These are phyloP conservation scores for Cladosporium cucumerinum DNA, from an alignment of 2,329 filamentous ascomycete genomes.

Conservation along the genomic window DNA sequence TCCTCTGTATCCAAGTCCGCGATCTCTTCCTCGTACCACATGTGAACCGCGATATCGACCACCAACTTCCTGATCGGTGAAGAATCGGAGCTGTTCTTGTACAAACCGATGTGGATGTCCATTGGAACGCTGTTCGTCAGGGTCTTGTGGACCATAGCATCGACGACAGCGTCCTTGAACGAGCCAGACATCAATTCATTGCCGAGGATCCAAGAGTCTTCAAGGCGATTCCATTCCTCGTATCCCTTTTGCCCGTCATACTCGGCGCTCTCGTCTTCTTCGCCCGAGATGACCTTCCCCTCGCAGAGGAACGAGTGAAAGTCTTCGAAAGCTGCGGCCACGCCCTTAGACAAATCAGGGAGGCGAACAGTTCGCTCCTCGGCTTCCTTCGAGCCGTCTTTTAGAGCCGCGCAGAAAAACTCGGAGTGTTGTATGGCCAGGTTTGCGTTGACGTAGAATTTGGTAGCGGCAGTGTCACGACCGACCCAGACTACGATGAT, in stretches of 20 bases:
- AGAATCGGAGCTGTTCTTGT: background rate
- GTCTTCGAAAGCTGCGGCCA: background rate
- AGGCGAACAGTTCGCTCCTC: background rate
- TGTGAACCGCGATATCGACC: background rate
- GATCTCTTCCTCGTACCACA: background rate
- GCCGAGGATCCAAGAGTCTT: background rate
- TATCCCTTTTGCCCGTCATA: background rate
- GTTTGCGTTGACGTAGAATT: background rate
- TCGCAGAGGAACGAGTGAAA: background rate
- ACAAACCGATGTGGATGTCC: background rate
- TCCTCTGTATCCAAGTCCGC: background rate
- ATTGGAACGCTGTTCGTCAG: background rate
- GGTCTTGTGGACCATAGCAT: background rate
- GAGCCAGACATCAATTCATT: background rate
- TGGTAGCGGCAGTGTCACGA: background rate
- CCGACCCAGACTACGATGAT: background rate
- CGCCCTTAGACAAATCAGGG: background rate
- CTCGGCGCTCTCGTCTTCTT: background rate
- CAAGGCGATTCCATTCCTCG: background rate
- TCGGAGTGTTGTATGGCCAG: background rate
- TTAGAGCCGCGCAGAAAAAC: background rate
- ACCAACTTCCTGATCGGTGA: background rate
- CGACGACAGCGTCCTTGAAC: slow-evolving; percentile 1
- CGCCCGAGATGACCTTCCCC: background rate
- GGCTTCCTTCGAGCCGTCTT: background rate